phyloP scores from a whole-genome alignment of 75 land plant species.

The Isoetes taiwanensis region DNA sequence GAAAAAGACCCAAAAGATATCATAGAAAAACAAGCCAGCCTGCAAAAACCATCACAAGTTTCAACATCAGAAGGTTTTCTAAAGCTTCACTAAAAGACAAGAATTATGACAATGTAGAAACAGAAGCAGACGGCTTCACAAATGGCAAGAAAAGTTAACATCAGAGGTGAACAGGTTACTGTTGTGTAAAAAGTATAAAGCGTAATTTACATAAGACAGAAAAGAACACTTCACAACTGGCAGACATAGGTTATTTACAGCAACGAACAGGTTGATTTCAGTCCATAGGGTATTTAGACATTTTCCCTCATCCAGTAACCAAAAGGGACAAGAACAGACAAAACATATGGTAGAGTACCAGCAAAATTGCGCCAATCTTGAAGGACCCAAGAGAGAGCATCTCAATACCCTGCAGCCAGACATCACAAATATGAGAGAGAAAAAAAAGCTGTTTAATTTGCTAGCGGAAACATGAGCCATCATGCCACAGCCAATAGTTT shows the following conservation, averaged over 20 bases:
- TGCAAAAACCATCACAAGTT: constrained; percentile 21
- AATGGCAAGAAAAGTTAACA: no score
- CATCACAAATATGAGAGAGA: background rate
- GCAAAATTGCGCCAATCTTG: constrained; percentile 86
- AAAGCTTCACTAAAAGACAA: no score
- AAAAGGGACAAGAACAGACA: background rate
- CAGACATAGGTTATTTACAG: no score
- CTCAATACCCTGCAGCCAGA: constrained; percentile 76
- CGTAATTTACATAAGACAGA: no score
- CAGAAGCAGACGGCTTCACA: background rate
- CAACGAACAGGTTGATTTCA: background rate
- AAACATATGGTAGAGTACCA: constrained; percentile 34
- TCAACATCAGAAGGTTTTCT: no score
- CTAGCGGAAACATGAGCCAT: no score
- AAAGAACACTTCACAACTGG: no score
- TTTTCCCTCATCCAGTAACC: background rate
- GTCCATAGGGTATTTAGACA: background rate
- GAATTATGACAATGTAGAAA: no score
- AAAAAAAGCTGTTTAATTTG: background rate
- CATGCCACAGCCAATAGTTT: no score
- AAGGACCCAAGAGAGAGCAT: constrained; percentile 97
- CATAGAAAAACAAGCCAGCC: constrained; percentile 93
- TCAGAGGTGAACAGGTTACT: no score
- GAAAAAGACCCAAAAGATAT: constrained; percentile 98
- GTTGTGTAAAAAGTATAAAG: no score